Conservation (phyloP, 1,139 yeast genomes). For the Candida glucosophila region DNA sequence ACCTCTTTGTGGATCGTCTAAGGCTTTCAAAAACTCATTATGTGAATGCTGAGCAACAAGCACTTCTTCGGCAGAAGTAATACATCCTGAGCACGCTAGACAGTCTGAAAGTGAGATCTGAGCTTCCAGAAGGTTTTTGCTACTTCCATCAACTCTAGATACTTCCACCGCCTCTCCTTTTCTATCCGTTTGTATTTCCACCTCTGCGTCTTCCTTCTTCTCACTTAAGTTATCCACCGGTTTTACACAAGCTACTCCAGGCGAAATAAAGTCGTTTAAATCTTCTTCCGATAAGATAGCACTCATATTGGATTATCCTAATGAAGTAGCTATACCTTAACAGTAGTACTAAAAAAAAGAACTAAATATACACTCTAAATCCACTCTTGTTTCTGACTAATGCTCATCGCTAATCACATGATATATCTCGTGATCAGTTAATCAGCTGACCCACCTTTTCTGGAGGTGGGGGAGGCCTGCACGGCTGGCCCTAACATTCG, state of each 20-base stretch:
- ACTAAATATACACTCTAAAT: no score
- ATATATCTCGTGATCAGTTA: no score
- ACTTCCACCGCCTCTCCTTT: conserved; percentile 68
- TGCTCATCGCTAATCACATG: no score
- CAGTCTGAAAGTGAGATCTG: conserved; percentile 89
- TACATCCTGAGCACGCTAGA: conserved; percentile 94
- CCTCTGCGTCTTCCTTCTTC: conserved; percentile 23
- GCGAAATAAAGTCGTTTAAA: conserved; percentile 86
- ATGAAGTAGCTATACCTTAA: no score
- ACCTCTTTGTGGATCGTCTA: conserved; percentile 26
- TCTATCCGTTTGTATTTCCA: conserved; percentile 59
- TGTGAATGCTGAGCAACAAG: conserved; percentile 87
- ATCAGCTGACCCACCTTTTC: no score
- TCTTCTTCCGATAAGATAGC: conserved; percentile 83
- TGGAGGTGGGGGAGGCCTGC: no score
- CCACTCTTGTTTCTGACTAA: no score
- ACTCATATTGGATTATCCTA: no score
- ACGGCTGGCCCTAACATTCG: no score
- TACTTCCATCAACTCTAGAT: conserved; percentile 46
- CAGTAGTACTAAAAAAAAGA: no score
- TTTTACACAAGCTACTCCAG: conserved; percentile 91
- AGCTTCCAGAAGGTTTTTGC: conserved; percentile 58
- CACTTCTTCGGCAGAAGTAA: conserved; percentile 93
- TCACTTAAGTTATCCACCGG: conserved; percentile 23
- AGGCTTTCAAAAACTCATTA: conserved; percentile 58